A percentile compares a stretch with the other conserved stretches of the same genome.
These are phyloP conservation scores for Aspergillus kassunensis DNA, from an alignment of 495 filamentous ascomycete genomes.

Conservation along the genomic window DNA sequence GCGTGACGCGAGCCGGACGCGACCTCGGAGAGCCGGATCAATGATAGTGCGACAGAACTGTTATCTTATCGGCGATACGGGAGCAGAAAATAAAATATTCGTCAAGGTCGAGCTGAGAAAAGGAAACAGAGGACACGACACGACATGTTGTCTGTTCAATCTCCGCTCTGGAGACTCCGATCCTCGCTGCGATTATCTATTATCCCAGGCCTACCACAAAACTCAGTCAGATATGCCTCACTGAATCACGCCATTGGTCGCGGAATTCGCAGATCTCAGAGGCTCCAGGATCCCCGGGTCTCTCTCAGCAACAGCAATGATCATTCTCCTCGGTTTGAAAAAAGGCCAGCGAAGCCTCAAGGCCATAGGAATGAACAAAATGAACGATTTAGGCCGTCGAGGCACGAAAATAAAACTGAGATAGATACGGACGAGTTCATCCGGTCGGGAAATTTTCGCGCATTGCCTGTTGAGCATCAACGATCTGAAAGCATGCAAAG, in stretches of 20 bases:
- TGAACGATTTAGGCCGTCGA: background rate
- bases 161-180: slow-evolving; percentile 3
- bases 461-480: slow-evolving; percentile 26
- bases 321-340: background rate
- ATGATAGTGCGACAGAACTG: slow-evolving; percentile 3
- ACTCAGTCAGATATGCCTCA: slow-evolving; percentile 41
- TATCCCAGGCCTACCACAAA: background rate
- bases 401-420: slow-evolving; percentile 11
- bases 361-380: background rate
- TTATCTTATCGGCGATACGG: slow-evolving; percentile 20
- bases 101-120: background rate
- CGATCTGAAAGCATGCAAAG: slow-evolving; percentile 3
- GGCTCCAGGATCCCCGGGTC: slow-evolving; percentile 2
- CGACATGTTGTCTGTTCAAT: slow-evolving; percentile 9
- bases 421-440: slow-evolving; percentile 37
- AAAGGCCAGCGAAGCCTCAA: background rate
- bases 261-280: slow-evolving; percentile 43
- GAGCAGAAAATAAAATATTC: slow-evolving; percentile 2
- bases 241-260: slow-evolving; percentile 53
- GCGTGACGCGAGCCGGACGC: background rate
- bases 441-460: slow-evolving; percentile 32
- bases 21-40: slow-evolving; percentile 6
- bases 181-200: slow-evolving; percentile 1
- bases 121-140: slow-evolving; percentile 1
- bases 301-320: background rate